Evolutionary conservation across 176 grass and related monocot genomes (phyloP), one percentile per base, ranked within the genome.

Genomic region (Juncus inflexus): DNA sequence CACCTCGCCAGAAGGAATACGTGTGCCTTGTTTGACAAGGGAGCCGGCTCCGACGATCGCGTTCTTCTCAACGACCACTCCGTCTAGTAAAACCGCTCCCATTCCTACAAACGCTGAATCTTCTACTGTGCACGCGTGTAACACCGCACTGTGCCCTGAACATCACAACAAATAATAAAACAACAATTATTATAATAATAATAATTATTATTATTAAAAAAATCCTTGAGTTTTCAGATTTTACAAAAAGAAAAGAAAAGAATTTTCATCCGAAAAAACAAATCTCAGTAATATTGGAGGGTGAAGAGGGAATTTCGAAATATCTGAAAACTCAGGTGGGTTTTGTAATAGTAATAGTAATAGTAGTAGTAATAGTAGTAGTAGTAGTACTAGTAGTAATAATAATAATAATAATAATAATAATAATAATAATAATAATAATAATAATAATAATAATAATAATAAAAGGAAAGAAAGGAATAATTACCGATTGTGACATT

Each of bases 101-200:
- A 86, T 96, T 64, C 92, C 87, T 73, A 96, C 79, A 67, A 96
- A 96, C 70, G 92, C 79, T 65, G 91, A 84, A 81, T 96, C 92
- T 78, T 91, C 84, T 40, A 95, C 71, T 40, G 75, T 90, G 73
- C 90, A 95, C 72, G 83, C 90, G 74, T 95, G 90, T 62, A 95
- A 91, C 66, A 96, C 54, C 65, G 92, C 82, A 68, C 84, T 83
- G 61, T 96, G 92, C 60, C 92, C 92, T 96, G 64, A 12, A 59
- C 12, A 47, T 37, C 3, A 57, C 50, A 72, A 69, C 41, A 28
- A 28, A 28, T 28, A 28, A 28, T 28, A 28, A 28, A n/a, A n/a
- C n/a, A n/a, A n/a, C n/a, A n/a, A n/a, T n/a, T n/a, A n/a, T n/a
- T n/a, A n/a, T n/a, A n/a, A n/a, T n/a, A n/a, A n/a, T n/a, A n/a